Base-by-base conservation (phyloP, 176 grass and related monocot genomes). In the Oryza punctata region DNA sequence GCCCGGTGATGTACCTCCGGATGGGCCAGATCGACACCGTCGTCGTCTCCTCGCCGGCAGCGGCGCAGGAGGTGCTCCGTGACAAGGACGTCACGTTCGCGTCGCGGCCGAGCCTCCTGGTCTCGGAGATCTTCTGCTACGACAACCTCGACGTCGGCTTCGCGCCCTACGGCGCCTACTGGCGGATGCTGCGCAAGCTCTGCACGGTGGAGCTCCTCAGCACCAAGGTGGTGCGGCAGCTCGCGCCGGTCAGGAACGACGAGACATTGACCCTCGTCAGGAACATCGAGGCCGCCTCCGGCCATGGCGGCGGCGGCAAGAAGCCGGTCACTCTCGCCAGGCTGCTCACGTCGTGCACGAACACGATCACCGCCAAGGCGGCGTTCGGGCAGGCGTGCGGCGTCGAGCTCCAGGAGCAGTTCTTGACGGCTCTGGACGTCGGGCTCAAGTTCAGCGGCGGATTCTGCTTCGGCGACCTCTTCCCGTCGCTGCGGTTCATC, bases 181-280 rank as follows among this genome's bases (percentile, higher is more conserved):
- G 91, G 88, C 70, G 78, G 4, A 29, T 43, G 19, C 12, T 88
- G 37, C 69, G 88, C 26, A 91, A 84, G 85, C 47, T 91, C 18
- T 83, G 61, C 71, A 25, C 26, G 61, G 18, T 72, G 12, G 92
- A 91, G 65, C 75, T 91, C 12, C 44, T 91, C 7, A 78, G 83
- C 65, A 0, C 44, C 0, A 73, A 18, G 4, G 70, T 84, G 11
- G 83, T 94, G 3, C 49, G 61, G n/a, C 80, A 72, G 16, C 78
- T 90, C 50, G 68, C 19, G 0, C 25, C 28, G 3, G 49, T 90
- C 24, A 35, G 88, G 43, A 44, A 44, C 2, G 43, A 44, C 2
- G 43, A 44, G 43, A 44, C 43, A 0, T 0, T 44, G 43, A 12
- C 43, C 43, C 43, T 44, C 43, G 11, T 44, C 43, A 44, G 43